Base-by-base conservation (phyloP, 2,329 filamentous ascomycete species). In the Amauroascus niger region DNA sequence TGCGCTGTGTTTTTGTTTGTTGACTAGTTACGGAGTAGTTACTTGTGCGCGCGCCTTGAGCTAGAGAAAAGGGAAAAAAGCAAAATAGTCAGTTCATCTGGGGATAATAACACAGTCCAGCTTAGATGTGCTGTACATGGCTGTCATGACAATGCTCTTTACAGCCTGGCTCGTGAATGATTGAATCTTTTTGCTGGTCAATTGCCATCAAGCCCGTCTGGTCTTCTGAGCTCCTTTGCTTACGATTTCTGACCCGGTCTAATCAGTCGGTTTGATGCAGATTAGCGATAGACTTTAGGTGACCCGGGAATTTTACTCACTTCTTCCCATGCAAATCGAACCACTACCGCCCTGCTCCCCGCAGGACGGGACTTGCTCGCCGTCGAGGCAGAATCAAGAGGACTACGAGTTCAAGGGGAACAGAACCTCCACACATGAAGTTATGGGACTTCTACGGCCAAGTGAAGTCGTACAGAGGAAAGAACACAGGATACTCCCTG, bases 391-490 rank as follows among this genome's bases (percentile, higher is more conserved):
- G 9, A 26, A 39, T 14, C 50, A 6, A 35, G 40, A 46, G 18
- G n/a, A 18, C 20, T 11, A 28, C 9, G 32, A 37, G 13, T n/a
- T 18, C 8, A 28, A 39, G n/a, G 39, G 16, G 4, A 37, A 26
- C 22, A 46, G 41, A 20, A 30, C 46, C 33, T 46, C 50, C 11
- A 16, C 50, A 3, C 22, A 48, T 22, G 51, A 53, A 44, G 35
- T 16, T 13, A 43, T 41, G 44, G 44, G 43, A 16, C 44, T 53
- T 5, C n/a, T 53, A 16, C 33, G 28, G 13, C 35, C 51, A 1
- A 49, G 16, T 32, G 51, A 49, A n/a, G 14, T 32, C 8, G 35
- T 48, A 9, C 44, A 33, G 35, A 33, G 40, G 18, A 7, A 43
- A 44, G 22, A 43, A 16, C 6, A n/a, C 8, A 52, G n/a, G 8